Conservation (phyloP, 2,329 filamentous ascomycete species). For the Xylariaceae sp. region DNA sequence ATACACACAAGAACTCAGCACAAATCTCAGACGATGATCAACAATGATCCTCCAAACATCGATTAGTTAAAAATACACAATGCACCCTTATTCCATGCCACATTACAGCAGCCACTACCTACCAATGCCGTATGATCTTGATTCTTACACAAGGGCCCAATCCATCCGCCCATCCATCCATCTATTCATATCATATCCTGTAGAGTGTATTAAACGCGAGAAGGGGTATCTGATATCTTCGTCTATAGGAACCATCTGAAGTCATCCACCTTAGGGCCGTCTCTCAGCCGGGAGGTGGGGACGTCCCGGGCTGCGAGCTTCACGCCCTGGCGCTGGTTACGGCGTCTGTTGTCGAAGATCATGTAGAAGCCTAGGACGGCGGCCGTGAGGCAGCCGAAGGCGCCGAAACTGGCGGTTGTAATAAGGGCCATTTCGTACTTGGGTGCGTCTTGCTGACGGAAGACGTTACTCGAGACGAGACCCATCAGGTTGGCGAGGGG, state of each 20-base stretch:
- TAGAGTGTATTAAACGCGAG: not conserved
- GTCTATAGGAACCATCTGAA: conserved; percentile 53
- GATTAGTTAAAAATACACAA: too few relatives aligned
- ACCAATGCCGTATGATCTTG: too few relatives aligned
- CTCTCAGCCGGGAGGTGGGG: conserved; percentile 50
- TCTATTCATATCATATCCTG: not conserved
- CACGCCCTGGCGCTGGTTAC: conserved; percentile 52
- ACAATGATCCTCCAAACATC: too few relatives aligned
- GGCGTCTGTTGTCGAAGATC: conserved; percentile 57
- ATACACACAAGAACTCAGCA: too few relatives aligned
- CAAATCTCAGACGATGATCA: too few relatives aligned
- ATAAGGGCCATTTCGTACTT: conserved; percentile 62
- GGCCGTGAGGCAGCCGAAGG: conserved; percentile 50
- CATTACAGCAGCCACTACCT: too few relatives aligned
- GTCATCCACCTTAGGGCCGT: conserved; percentile 48
- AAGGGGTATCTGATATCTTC: not conserved
- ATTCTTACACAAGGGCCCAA: too few relatives aligned
- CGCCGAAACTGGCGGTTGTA: conserved; percentile 61
- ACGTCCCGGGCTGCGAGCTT: conserved; percentile 51
- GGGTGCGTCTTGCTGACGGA: conserved; percentile 56
- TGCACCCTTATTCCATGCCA: too few relatives aligned
- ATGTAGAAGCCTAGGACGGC: conserved; percentile 56
- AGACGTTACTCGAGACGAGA: conserved; percentile 63
- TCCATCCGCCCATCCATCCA: too few relatives aligned
- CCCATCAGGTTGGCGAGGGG: conserved; percentile 75